These are phyloP conservation scores for Psilocybe mexicana DNA, from an alignment of 1,284 basidiomycete genomes.

Conservation along the genomic window DNA sequence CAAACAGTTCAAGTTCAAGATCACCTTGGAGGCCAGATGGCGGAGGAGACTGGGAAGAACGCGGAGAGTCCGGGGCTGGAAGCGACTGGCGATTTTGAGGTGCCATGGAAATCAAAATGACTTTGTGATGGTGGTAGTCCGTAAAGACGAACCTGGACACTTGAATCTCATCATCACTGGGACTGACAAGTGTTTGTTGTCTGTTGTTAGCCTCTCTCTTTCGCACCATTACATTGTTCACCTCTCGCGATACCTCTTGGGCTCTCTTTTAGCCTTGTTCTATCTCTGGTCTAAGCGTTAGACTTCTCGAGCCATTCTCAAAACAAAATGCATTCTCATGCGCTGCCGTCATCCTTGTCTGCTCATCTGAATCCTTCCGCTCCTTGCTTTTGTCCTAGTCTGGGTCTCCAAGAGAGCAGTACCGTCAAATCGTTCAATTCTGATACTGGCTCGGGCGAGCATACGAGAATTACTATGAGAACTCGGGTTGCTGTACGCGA, in stretches of 20 bases:
- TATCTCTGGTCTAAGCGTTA: neutral
- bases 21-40: conserved; percentile 70
- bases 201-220: conserved; percentile 9
- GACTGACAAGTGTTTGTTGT: conserved; percentile 7
- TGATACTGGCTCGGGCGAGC: conserved; percentile 16
- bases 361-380: conserved; percentile 4
- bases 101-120: conserved; percentile 3
- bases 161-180: too few species aligned
- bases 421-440: conserved; percentile 5
- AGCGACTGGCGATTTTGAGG: conserved; percentile 20
- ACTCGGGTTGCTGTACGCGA: conserved; percentile 45
- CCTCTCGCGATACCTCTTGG: conserved; percentile 1
- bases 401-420: conserved; percentile 8
- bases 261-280: neutral
- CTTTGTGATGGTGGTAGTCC: neutral
- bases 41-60: conserved; percentile 67
- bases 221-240: neutral
- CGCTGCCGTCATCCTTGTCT: conserved; percentile 1
- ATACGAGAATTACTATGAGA: conserved; percentile 37
- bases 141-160: neutral
- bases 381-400: conserved; percentile 6
- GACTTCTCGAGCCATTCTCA: neutral
- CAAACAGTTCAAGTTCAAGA: conserved; percentile 71
- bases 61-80: conserved; percentile 69
- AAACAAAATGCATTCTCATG: conserved; percentile 1